Percentiles rank a stretch among this genome's conserved stretches.
phyloP scores from a whole-genome alignment of 257 asterid genomes.

The Avicennia marina region DNA sequence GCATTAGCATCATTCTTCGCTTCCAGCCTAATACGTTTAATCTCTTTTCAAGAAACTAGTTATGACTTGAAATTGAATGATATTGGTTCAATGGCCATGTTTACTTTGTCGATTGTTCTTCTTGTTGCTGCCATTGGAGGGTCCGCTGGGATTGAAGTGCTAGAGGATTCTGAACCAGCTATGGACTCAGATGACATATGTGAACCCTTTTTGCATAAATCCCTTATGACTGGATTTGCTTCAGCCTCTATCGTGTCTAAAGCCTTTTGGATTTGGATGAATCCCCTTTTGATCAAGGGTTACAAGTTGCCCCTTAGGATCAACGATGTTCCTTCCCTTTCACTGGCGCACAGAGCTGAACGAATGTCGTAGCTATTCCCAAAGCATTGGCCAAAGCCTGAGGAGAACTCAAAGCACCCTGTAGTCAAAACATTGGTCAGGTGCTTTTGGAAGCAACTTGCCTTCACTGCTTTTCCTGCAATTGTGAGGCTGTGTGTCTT shows the following conservation, averaged over 20 bases:
- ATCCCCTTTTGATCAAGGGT: conserved; percentile 76
- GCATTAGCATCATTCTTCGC: conserved; percentile 43
- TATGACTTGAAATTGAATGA: conserved; percentile 48
- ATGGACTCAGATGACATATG: conserved; percentile 23
- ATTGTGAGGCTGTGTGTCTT: conserved; percentile 61
- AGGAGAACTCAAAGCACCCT: conserved; percentile 71
- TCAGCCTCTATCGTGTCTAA: conserved; percentile 69
- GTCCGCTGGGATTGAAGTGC: conserved; percentile 40
- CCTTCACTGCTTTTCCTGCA: conserved; percentile 67
- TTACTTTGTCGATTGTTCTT: conserved; percentile 43
- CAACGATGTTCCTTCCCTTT: conserved; percentile 72
- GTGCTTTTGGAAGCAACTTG: conserved; percentile 73
- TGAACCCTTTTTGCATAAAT: conserved; percentile 39
- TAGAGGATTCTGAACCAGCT: conserved; percentile 24
- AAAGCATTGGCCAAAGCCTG: conserved; percentile 74
- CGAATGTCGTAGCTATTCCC: conserved; percentile 51
- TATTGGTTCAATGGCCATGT: conserved; percentile 34
- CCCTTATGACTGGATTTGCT: conserved; percentile 58
- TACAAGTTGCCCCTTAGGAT: conserved; percentile 59
- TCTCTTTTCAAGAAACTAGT: conserved; percentile 32
- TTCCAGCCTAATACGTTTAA: conserved; percentile 41
- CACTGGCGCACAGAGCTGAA: conserved; percentile 75
- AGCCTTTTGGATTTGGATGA: conserved; percentile 87
- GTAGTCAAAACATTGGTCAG: conserved; percentile 60
- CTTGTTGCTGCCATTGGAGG: conserved; percentile 54